A percentile compares a stretch with the other conserved stretches of the same genome.
Conservation (phyloP, 495 filamentous ascomycete genomes). For the Sporormia fimetaria region DNA sequence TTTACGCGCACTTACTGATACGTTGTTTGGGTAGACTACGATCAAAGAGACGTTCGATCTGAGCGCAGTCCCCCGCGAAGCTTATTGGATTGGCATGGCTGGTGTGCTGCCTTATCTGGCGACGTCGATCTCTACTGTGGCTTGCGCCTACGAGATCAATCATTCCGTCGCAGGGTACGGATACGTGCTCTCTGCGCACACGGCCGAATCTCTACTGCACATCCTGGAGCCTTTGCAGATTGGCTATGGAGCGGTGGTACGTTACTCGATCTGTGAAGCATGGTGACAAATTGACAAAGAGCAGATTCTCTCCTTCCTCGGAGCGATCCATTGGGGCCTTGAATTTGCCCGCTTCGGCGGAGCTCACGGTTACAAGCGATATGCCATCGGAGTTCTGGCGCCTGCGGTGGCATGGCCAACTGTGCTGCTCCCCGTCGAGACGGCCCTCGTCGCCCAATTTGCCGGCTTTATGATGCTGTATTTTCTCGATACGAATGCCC, state of each 20-base stretch:
- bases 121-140: slow-evolving; percentile 80
- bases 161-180: slow-evolving; percentile 44
- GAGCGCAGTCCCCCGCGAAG: slow-evolving; percentile 62
- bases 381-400: slow-evolving; percentile 70
- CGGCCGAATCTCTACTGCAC: slow-evolving; percentile 61
- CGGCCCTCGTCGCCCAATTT: slow-evolving; percentile 86
- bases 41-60: slow-evolving; percentile 85
- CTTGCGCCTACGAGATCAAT: slow-evolving; percentile 51
- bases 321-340: slow-evolving; percentile 90
- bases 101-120: slow-evolving; percentile 84
- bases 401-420: slow-evolving; percentile 91
- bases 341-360: slow-evolving; percentile 70
- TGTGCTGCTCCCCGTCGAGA: slow-evolving; percentile 71
- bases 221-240: slow-evolving; percentile 84
- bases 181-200: slow-evolving; percentile 55
- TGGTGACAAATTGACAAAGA: neutral
- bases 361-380: slow-evolving; percentile 60
- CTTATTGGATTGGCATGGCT: slow-evolving; percentile 71
- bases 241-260: slow-evolving; percentile 81
- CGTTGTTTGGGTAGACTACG: slow-evolving; percentile 44
- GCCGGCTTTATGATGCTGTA: slow-evolving; percentile 79
- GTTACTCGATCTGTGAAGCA: slow-evolving; percentile 27
- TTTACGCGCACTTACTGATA: neutral
- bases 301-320: slow-evolving; percentile 88
- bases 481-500: slow-evolving; percentile 71